Evolutionary conservation across 257 asterid genomes (phyloP), one percentile per base, ranked within the genome.

Genomic region (Scutellaria galericulata): DNA sequence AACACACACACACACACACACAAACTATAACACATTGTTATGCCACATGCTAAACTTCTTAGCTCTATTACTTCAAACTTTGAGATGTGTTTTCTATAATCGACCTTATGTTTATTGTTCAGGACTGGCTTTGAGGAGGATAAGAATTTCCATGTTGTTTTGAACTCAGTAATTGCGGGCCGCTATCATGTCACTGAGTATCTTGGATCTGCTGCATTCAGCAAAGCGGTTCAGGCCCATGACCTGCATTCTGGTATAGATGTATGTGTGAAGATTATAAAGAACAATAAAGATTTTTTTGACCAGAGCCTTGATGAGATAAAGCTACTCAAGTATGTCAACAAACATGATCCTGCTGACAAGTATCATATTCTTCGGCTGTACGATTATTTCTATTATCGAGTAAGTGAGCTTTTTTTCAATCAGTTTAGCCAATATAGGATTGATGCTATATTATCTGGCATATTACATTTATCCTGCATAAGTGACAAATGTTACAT

Each of bases 101-200:
- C 61, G 70, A 68, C 68, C 78, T 58, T 67, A 27, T 65, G 27
- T 68, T 71, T 76, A 53, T 76, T 69, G 58, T 69, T 61, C 87
- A 93, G 98, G 83, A 93, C 98, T 82, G 98, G 98, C 59, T 93
- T 93, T 88, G 98, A 93, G 77, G 97, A 93, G 93, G 98, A 93
- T 83, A 93, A 93, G 75, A 91, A 85, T 85, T 91, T 93, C 79
- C 89, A 93, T 56, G 96, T 93, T 47, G 93, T 85, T 73, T 81
- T 90, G 64, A 90, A 89, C 83, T 93, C 98, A 2, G 93, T 93
- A 47, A 77, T 93, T 22, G 98, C 98, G 31, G 98, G 98, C 47
- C 90, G 97, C 57, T 93, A 91, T 83, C 98, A 93, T 81, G 98
- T 93, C 59, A 93, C 98, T 1, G 97, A 93, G 84, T 89, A 93